Conservation (phyloP, 441 rosid species). For the Euphorbia celastroides region DNA sequence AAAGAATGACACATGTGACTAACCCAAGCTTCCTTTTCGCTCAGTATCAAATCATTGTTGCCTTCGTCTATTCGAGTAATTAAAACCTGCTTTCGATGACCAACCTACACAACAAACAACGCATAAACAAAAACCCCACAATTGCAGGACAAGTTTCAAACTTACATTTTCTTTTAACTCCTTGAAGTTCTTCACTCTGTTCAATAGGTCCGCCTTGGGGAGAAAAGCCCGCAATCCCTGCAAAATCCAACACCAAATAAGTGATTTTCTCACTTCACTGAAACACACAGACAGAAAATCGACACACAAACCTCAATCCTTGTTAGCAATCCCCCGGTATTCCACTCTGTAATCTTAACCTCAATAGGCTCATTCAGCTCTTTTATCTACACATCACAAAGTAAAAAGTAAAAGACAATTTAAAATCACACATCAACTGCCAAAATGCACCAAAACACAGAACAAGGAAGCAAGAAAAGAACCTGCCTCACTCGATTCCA, state of each 20-base stretch:
- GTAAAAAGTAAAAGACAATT: no score
- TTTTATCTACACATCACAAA: slow-evolving; percentile 62
- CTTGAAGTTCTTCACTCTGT: slow-evolving; percentile 66
- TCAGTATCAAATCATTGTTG: slow-evolving; percentile 75
- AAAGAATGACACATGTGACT: slow-evolving; percentile 20
- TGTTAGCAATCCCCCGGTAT: slow-evolving; percentile 81
- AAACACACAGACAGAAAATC: neutral
- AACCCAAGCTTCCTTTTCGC: slow-evolving; percentile 84
- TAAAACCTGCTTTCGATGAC: slow-evolving; percentile 44
- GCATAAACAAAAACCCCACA: neutral
- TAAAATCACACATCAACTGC: neutral
- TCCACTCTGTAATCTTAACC: slow-evolving; percentile 83
- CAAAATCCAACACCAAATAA: slow-evolving; percentile 19
- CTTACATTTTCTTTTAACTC: slow-evolving; percentile 86
- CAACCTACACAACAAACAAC: slow-evolving; percentile 46
- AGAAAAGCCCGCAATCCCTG: slow-evolving; percentile 94
- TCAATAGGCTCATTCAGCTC: slow-evolving; percentile 73
- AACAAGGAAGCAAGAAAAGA: slow-evolving; percentile 47
- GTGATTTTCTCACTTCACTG: neutral
- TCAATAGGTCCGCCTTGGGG: slow-evolving; percentile 73
- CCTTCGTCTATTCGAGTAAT: slow-evolving; percentile 59
- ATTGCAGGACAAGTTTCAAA: slow-evolving; percentile 11
- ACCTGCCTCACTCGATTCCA: slow-evolving; percentile 99
- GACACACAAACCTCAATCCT: slow-evolving; percentile 65
- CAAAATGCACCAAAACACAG: slow-evolving; percentile 1